phyloP scores from a whole-genome alignment of 345 rosid genomes.

The Euphorbia peplus region DNA sequence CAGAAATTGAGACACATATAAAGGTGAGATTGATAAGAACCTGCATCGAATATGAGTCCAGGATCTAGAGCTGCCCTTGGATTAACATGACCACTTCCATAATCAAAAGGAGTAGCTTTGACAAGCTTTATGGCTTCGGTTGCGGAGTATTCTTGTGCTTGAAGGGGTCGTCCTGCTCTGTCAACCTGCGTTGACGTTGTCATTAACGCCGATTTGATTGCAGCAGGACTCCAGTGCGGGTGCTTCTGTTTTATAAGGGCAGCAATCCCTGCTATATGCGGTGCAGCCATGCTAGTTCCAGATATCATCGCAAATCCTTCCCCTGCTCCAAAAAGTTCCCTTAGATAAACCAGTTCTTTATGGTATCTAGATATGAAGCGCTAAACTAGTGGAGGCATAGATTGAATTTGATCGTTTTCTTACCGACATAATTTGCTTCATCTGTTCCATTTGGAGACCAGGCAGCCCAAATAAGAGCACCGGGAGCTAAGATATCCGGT shows the following conservation, averaged over 20 bases:
- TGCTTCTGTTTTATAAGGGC: constrained; percentile 96
- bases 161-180: constrained; percentile 89
- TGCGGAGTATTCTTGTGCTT: constrained; percentile 87
- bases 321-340: constrained; percentile 47
- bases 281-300: constrained; percentile 99
- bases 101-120: constrained; percentile 88
- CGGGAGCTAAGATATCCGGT: constrained; percentile 97
- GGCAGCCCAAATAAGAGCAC: constrained; percentile 97
- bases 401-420: constrained; percentile 13
- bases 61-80: constrained; percentile 98
- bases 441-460: constrained; percentile 99
- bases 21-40: constrained; percentile 23
- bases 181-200: constrained; percentile 80
- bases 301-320: constrained; percentile 95
- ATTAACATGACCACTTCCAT: constrained; percentile 93
- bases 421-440: constrained; percentile 85
- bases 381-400: not conserved
- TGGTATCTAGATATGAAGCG: not conserved
- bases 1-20: not conserved
- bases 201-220: constrained; percentile 94
- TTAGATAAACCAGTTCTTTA: not conserved
- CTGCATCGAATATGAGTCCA: constrained; percentile 93
- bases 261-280: constrained; percentile 98
- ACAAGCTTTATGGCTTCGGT: constrained; percentile 73
- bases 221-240: constrained; percentile 97